Evolutionary conservation across 2,329 filamentous ascomycete genomes (phyloP), one percentile per base, ranked within the genome.

Genomic region (Verticillium zaregamsianum): DNA sequence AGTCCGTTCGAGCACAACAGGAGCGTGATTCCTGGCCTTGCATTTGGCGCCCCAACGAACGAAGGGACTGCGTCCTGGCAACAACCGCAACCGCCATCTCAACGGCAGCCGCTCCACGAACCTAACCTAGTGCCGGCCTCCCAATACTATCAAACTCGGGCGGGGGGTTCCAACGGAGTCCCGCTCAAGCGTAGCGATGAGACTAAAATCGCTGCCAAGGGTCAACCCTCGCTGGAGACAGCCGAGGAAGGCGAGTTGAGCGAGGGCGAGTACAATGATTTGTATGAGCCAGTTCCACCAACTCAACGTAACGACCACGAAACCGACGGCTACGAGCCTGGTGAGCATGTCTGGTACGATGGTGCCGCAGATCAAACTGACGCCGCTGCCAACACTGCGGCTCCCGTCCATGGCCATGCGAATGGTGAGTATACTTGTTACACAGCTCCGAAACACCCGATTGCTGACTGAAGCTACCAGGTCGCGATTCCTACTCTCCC

Each of bases 171-270:
- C 8, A 67, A 67, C 23, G 64, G 74, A 31, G n/a, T 49, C 33
- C 57, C 20, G 8, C 8, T 7, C 45, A 52, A 52, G 45, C 45
- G 45, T 52, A 52, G 20, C 20, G 45, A 25, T n/a, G n/a, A 52
- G 5, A n/a, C 20, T 25, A 9, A 8, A 25, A 52, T 2, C 20
- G 45, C 17, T 8, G 4, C 12, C 5, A 52, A 52, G 45, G 11
- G 20, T 12, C 45, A 52, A 14, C 45, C n/a, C 9, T 9, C 45
- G 20, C 8, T 66, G 7, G 68, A 69, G 40, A 67, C 60, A 2
- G 66, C 69, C 56, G 91, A 95, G 69, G 91, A 96, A 68, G 91
- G 90, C 17, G 92, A 96, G 72, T 73, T 95, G 33, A 90, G 86
- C 65, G 91, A 94, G 68, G 84, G 81, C 20, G 87, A 89, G 67